Conservation (phyloP, 2,329 filamentous ascomycete genomes). For the Parafenestella ontariensis region DNA sequence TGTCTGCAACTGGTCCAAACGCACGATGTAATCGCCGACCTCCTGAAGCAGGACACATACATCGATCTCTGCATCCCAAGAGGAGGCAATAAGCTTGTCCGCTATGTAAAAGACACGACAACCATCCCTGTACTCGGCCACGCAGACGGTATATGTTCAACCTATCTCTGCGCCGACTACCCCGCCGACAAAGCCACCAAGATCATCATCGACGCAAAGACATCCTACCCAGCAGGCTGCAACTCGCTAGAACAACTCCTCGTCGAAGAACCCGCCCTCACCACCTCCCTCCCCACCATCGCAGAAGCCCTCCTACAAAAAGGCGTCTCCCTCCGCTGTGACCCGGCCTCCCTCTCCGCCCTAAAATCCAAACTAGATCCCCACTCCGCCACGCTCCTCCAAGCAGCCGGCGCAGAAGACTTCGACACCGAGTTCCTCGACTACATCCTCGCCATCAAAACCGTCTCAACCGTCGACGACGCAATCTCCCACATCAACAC, state of each 20-base stretch:
- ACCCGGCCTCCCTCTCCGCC: constrained; percentile 70
- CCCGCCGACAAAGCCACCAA: constrained; percentile 73
- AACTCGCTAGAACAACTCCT: constrained; percentile 93
- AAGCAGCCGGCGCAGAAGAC: constrained; percentile 73
- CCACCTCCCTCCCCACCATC: constrained; percentile 71
- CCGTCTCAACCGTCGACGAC: constrained; percentile 68
- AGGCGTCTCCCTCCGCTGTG: constrained; percentile 85
- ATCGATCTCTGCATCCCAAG: constrained; percentile 96
- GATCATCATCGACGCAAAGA: constrained; percentile 90
- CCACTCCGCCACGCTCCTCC: constrained; percentile 58
- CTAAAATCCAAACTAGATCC: constrained; percentile 59
- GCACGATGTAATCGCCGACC: constrained; percentile 84
- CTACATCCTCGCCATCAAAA: constrained; percentile 82
- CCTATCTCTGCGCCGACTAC: constrained; percentile 83
- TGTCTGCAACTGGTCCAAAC: constrained; percentile 95
- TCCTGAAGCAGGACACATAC: constrained; percentile 83
- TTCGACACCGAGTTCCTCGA: constrained; percentile 90
- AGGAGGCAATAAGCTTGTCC: constrained; percentile 87
- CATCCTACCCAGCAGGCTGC: constrained; percentile 92
- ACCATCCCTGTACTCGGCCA: constrained; percentile 96
- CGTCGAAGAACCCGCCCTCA: constrained; percentile 75
- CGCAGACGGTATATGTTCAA: constrained; percentile 88
- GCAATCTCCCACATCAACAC: constrained; percentile 90
- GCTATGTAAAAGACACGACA: constrained; percentile 87
- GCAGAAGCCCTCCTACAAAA: constrained; percentile 76